Percentiles rank a stretch among this genome's conserved stretches.
These are phyloP conservation scores for Lagerstroemia speciosa DNA, from an alignment of 345 rosid species.

Conservation along the genomic window DNA sequence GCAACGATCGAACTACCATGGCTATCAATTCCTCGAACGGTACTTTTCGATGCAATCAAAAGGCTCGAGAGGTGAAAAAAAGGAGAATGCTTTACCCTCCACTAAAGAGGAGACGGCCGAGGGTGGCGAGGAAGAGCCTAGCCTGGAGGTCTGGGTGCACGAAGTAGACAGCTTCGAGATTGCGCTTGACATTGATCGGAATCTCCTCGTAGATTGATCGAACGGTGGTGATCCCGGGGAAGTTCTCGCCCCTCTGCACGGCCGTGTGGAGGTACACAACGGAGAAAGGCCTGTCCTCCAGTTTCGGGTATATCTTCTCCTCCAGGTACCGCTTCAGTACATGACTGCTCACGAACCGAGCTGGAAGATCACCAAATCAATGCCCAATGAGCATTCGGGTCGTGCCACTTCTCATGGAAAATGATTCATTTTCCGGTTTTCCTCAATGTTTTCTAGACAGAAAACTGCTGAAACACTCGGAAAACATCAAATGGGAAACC, in stretches of 20 bases:
- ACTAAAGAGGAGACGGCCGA: conserved; percentile 46
- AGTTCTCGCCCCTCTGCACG: conserved; percentile 37
- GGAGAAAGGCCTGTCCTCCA: conserved; percentile 32
- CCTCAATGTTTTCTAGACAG: not conserved
- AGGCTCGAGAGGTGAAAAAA: not conserved
- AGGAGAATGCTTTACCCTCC: conserved; percentile 35
- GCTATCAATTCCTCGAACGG: not conserved
- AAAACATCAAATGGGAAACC: not conserved
- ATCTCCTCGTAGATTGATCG: conserved; percentile 38
- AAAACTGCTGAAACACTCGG: not conserved
- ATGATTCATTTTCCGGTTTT: not conserved
- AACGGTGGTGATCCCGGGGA: conserved; percentile 45
- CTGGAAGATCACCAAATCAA: conserved; percentile 14
- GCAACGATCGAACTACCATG: not conserved
- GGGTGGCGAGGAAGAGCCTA: conserved; percentile 55
- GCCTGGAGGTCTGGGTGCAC: conserved; percentile 47
- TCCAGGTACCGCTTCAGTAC: conserved; percentile 41
- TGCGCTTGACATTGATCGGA: conserved; percentile 28
- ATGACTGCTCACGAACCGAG: conserved; percentile 27
- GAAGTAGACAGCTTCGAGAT: conserved; percentile 39
- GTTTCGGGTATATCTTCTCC: conserved; percentile 28
- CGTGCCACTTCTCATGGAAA: not conserved
- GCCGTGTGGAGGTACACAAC: conserved; percentile 48
- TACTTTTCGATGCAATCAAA: not conserved
- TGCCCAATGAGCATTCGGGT: not conserved